Base-by-base conservation (phyloP, 192 early-diverging fungal species). In the Obelidium mucronatum region DNA sequence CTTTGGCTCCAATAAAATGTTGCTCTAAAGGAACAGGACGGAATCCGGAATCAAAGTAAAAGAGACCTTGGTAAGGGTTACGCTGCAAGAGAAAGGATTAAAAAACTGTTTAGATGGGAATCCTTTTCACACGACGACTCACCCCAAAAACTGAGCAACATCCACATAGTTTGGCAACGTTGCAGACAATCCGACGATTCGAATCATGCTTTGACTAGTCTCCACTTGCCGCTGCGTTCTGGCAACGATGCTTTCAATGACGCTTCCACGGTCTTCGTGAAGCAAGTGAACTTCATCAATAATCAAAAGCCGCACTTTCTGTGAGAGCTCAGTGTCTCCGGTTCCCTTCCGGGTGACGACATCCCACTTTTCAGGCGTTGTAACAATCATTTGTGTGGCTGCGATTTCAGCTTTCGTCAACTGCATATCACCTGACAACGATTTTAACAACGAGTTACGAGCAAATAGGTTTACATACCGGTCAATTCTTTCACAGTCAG, bases 281-380 rank as follows among this genome's bases (percentile, higher is more conserved):
- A 99, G 83, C 80, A 99, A 78, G 79, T 99, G 97, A 26, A 99
- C 95, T 83, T 99, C 97, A 83, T 99, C 97, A 72, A 98, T 92
- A 67, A 99, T 98, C 48, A 99, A 84, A 59, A 99, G 85, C 36
- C 90, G 88, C 11, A 99, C 96, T 85, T 95, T 96, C 76, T 94
- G 85, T 2, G 90, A 90, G 11, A 99, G 87, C 73, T 98, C 96
- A 15, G 91, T 93, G 86, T 99, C 98, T 28, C 98, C 97, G 22
- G 91, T 93, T 42, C 91, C 87, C 80, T 99, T 99, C 70, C 98
- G 90, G 26, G 98, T 99, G 11, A 99, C 95, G 13, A 98, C 98
- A 84, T 99, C 98, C 98, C 98, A 99, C 66, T 98, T 99, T 80
- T 99, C 98, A 0, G 98, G 98, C 0, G 98, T 99, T 4, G 97